A percentile compares a stretch with the other conserved stretches of the same genome.
Evolutionary conservation across 176 grass and related monocot genomes (phyloP).

Genomic region (Bolboschoenus planiculmis): DNA sequence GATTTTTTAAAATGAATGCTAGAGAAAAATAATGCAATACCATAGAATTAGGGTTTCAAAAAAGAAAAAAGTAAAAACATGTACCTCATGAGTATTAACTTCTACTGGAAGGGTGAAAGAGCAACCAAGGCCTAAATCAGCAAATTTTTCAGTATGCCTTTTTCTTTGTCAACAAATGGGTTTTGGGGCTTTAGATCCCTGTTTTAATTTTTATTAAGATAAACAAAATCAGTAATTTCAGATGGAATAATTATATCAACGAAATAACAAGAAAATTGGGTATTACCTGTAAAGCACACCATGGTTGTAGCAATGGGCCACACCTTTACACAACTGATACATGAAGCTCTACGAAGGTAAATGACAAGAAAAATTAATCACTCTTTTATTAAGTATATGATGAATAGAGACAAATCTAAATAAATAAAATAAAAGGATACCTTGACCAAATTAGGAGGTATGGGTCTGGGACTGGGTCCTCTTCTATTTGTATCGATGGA

Average conservation of each 20-base stretch:
- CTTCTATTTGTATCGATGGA: slow-evolving; percentile 56
- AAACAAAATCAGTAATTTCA: neutral
- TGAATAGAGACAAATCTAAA: neutral
- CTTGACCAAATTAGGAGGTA: slow-evolving; percentile 55
- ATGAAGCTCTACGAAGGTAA: slow-evolving; percentile 51
- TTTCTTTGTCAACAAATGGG: slow-evolving; percentile 92
- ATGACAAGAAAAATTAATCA: slow-evolving; percentile 3
- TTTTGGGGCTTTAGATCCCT: slow-evolving; percentile 98
- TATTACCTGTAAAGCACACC: slow-evolving; percentile 91
- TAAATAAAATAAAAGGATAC: neutral
- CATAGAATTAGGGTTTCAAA: neutral
- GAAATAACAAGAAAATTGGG: slow-evolving; percentile 14
- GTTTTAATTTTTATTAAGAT: neutral
- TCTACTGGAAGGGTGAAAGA: slow-evolving; percentile 78
- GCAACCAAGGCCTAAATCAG: slow-evolving; percentile 80
- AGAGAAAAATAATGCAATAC: no score
- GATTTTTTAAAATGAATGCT: no score
- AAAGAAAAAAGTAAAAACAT: neutral
- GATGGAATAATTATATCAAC: neutral
- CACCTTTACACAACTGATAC: slow-evolving; percentile 87
- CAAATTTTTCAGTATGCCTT: slow-evolving; percentile 90
- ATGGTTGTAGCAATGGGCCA: slow-evolving; percentile 84
- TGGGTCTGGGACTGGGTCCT: slow-evolving; percentile 37
- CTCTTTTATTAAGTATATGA: neutral
- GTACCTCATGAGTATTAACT: slow-evolving; percentile 96